Evolutionary conservation across 2,329 filamentous ascomycete genomes (phyloP).

Genomic region (Cadophora malorum): DNA sequence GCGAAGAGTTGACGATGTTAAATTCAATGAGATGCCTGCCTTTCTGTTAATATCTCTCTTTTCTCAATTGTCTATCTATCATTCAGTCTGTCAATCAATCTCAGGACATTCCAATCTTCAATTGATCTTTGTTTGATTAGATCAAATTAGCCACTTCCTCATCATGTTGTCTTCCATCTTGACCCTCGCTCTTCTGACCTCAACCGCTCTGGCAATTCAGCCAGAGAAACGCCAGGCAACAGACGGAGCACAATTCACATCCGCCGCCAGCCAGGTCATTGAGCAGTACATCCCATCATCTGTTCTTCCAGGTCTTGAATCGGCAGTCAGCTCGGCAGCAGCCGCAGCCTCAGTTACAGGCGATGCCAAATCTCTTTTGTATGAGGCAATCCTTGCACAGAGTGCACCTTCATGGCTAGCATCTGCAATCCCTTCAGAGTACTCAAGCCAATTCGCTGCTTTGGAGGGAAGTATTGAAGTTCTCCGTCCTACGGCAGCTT

Average conservation of each 20-base stretch:
- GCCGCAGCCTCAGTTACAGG: slow-evolving; percentile 42
- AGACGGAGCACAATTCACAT: slow-evolving; percentile 35
- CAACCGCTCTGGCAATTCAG: slow-evolving; percentile 19
- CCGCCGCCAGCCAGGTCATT: slow-evolving; percentile 41
- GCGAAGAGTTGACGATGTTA: slow-evolving; percentile 3
- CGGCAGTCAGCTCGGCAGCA: slow-evolving; percentile 42
- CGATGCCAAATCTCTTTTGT: slow-evolving; percentile 41
- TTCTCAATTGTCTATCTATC: slow-evolving; percentile 1
- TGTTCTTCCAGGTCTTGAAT: slow-evolving; percentile 37
- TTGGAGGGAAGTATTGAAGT: slow-evolving; percentile 39
- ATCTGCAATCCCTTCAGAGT: slow-evolving; percentile 42
- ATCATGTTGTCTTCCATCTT: slow-evolving; percentile 26
- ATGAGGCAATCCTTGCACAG: slow-evolving; percentile 37
- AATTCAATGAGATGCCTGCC: slow-evolving; percentile 2
- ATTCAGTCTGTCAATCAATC: not conserved
- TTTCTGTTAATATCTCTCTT: not conserved
- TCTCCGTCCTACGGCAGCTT: slow-evolving; percentile 31
- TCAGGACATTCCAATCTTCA: not conserved
- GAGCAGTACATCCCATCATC: slow-evolving; percentile 44
- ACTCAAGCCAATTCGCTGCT: slow-evolving; percentile 38
- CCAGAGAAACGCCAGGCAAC: slow-evolving; percentile 28
- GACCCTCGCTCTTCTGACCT: slow-evolving; percentile 27
- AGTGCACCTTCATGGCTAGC: slow-evolving; percentile 42
- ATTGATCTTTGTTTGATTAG: not conserved
- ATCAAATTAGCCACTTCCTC: not conserved